Evolutionary conservation across 352 stramenopile genomes (phyloP).

Genomic region (Poterioochromonas sp.): DNA sequence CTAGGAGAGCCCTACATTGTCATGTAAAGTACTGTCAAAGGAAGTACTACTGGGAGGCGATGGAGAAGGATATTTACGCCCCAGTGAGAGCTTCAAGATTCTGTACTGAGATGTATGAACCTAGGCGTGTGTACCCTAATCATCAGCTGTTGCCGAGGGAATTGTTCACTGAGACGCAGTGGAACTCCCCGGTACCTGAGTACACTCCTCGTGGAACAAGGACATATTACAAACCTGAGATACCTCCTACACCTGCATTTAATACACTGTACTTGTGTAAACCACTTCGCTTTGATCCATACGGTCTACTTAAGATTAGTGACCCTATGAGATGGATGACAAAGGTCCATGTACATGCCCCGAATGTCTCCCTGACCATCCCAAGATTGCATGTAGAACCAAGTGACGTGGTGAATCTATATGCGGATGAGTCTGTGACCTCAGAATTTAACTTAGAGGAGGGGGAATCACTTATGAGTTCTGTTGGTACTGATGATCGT

Average conservation of each 20-base stretch:
- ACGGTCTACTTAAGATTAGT: slow-evolving; percentile 31
- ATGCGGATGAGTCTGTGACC: slow-evolving; percentile 27
- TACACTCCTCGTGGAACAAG: slow-evolving; percentile 23
- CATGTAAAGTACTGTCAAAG: slow-evolving; percentile 31
- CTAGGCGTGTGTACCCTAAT: slow-evolving; percentile 24
- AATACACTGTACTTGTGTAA: slow-evolving; percentile 29
- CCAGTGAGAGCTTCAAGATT: slow-evolving; percentile 27
- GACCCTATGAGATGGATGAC: slow-evolving; percentile 24
- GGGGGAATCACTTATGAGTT: slow-evolving; percentile 14
- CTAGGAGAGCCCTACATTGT: slow-evolving; percentile 27
- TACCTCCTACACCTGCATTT: slow-evolving; percentile 25
- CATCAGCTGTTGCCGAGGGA: slow-evolving; percentile 23
- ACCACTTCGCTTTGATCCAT: slow-evolving; percentile 29
- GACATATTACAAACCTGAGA: slow-evolving; percentile 28
- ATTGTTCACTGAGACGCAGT: slow-evolving; percentile 29
- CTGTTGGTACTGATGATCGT: slow-evolving; percentile 28
- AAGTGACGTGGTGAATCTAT: slow-evolving; percentile 26
- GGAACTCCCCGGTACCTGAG: slow-evolving; percentile 24
- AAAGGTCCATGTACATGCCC: slow-evolving; percentile 28
- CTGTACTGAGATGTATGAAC: slow-evolving; percentile 28
- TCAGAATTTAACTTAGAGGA: slow-evolving; percentile 27
- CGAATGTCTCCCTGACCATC: slow-evolving; percentile 26
- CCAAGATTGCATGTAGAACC: slow-evolving; percentile 26
- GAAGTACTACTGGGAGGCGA: slow-evolving; percentile 21
- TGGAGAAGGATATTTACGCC: slow-evolving; percentile 27